Conservation (phyloP, 75 land plant species). For the Gnetum montanum region DNA sequence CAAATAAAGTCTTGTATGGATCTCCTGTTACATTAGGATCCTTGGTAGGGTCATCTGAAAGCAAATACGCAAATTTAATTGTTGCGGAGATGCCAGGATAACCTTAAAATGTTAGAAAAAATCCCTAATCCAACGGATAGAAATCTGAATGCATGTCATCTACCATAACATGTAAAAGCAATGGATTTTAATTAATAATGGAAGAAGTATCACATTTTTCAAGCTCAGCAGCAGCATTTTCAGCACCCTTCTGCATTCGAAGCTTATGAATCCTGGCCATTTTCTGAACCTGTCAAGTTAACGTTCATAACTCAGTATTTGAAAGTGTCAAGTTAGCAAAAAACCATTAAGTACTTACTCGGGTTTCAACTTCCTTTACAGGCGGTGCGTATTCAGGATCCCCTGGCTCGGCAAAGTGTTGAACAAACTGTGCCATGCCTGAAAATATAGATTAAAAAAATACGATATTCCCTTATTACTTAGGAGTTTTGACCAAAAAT, state of each 20-base stretch:
- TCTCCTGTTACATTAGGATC: constrained; percentile 89
- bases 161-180: neutral
- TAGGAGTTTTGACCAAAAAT: too few relatives aligned
- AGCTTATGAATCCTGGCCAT: constrained; percentile 74
- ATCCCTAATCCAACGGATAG: neutral
- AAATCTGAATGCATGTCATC: neutral
- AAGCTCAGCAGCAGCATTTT: constrained; percentile 79
- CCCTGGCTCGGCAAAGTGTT: constrained; percentile 85
- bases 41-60: constrained; percentile 69
- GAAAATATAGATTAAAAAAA: constrained; percentile 5
- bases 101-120: neutral
- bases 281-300: constrained; percentile 45
- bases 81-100: neutral
- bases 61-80: neutral
- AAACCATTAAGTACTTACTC: constrained; percentile 61
- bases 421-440: constrained; percentile 93
- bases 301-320: too few relatives aligned
- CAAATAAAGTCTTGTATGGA: constrained; percentile 96
- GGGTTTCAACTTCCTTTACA: constrained; percentile 72
- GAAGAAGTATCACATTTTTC: constrained; percentile 53
- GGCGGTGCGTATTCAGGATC: constrained; percentile 93
- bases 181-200: neutral
- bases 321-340: too few relatives aligned
- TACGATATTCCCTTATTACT: neutral
- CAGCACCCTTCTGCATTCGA: constrained; percentile 80